Base-by-base conservation (phyloP, 768 basidiomycete genomes). In the Mycena indigotica region DNA sequence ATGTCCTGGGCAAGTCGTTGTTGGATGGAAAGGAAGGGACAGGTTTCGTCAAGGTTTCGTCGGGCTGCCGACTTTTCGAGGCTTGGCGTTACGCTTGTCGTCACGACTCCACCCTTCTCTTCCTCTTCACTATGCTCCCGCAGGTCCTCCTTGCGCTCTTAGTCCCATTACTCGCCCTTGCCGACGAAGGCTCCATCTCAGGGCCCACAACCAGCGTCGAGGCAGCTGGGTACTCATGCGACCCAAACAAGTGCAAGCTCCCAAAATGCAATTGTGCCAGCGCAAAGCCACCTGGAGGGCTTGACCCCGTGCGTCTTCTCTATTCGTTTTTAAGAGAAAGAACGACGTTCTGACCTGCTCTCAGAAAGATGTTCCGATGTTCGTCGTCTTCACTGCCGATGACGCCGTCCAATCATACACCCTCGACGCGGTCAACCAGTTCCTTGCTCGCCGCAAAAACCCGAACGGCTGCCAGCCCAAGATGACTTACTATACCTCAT, bases 401-500 rank as follows among this genome's bases (percentile, higher is more conserved):
- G 87, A 89, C 72, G 89, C 90, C 23, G 67, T 91, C 26, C 88
- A 91, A 70, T 83, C 83, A 1, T 93, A 91, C 72, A 90, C 88
- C 4, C 72, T 89, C 61, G 84, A 89, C 65, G 69, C 88, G 4
- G 77, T 91, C 61, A 88, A 91, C 67, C 84, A 87, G 64, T 88
- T 93, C 74, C 78, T 90, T 50, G 86, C 80, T 3, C 83, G 88
- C 2, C 85, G 90, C 48, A 80, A 81, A 66, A 90, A 90, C 65
- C 89, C 89, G 28, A 90, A 91, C 61, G 86, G 88, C 16, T 92
- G 90, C 70, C 62, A 69, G n/a, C 81, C 83, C 32, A 87, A 83
- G 70, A 89, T 88, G 83, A 90, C 89, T 25, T 93, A 89, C 72
- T 91, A 80, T 70, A 83, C 83, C 6, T 87, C 85, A 2, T 72